Evolutionary conservation across 495 filamentous ascomycete genomes (phyloP), one percentile per base, ranked within the genome.

Genomic region (Penicillium pulvis): DNA sequence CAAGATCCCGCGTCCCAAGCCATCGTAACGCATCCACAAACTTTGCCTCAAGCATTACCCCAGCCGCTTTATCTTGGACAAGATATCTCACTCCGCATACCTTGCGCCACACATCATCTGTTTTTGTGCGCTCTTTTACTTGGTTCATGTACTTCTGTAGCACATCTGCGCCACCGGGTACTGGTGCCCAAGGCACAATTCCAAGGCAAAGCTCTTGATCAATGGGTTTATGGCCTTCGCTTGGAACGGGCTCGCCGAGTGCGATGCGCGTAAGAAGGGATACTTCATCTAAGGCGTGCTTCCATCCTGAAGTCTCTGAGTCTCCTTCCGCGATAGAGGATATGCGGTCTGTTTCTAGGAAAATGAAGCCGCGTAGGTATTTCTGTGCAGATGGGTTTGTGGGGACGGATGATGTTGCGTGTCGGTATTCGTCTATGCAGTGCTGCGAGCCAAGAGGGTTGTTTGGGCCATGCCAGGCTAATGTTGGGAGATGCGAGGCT

Each of bases 141-240:
- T 67, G 59, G 4, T 60, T 69, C 53, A 88, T 70, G 60, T 87
- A 90, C 64, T 63, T 66, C 53, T 76, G 70, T 46, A 83, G 55
- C 2, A 68, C 72, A 23, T 63, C 67, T 3, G 80, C 67, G 0
- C 90, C 90, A 9, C 78, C 79, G 2, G 83, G 79, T 14, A 96
- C 55, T 1, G 91, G 92, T n/a, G 89, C 91, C 89, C 90, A 96
- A 0, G 90, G 87, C 3, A 96, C 79, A 60, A 91, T 82, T 0
- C 80, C 92, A 16, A 87, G 68, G 57, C 88, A 85, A 3, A 85
- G 69, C 20, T 74, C 63, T 11, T 69, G 71, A 26, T 92, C 81
- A 0, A 67, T 70, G 6, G 69, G 45, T 0, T 55, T 48, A 62
- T 89, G 86, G 3, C 88, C 88, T 63, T 91, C 88, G 11, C 81